Percentiles rank a stretch among this genome's conserved stretches.
These are phyloP conservation scores for Monosporascus sp. DNA, from an alignment of 2,329 filamentous ascomycete genomes.

Conservation along the genomic window DNA sequence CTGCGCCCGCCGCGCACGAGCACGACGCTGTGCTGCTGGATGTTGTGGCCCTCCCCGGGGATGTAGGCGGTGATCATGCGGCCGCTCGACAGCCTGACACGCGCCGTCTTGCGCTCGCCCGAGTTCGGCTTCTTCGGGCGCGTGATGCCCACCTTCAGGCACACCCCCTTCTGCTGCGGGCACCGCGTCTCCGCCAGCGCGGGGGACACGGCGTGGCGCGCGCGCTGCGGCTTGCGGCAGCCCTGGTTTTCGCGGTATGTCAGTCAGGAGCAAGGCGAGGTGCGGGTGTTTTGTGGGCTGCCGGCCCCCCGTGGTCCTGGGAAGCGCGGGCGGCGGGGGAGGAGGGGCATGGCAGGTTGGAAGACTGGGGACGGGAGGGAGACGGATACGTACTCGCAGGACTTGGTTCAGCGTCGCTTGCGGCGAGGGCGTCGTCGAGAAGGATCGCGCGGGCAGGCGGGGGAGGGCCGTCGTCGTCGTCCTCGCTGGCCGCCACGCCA, in stretches of 20 bases:
- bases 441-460: slow-evolving; percentile 33
- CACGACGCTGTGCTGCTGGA: slow-evolving; percentile 97
- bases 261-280: background rate
- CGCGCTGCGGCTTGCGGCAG: slow-evolving; percentile 72
- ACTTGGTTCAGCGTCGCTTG: slow-evolving; percentile 70
- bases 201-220: slow-evolving; percentile 82
- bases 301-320: no score
- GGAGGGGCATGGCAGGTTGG: no score
- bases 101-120: slow-evolving; percentile 90
- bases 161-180: slow-evolving; percentile 91
- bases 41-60: slow-evolving; percentile 95
- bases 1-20: slow-evolving; percentile 87
- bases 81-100: slow-evolving; percentile 82
- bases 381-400: slow-evolving; percentile 42
- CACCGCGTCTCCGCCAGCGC: slow-evolving; percentile 65
- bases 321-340: no score
- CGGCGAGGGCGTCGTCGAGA: slow-evolving; percentile 52
- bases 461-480: slow-evolving; percentile 19
- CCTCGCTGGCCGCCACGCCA: slow-evolving; percentile 26
- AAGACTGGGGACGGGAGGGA: background rate
- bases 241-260: slow-evolving; percentile 41
- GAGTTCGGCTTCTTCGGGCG: slow-evolving; percentile 99
- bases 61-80: slow-evolving; percentile 90
- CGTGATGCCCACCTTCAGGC: slow-evolving; percentile 86
- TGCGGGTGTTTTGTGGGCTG: no score